These are phyloP conservation scores for Rhinocladiella mackenziei DNA, from an alignment of 2,329 filamentous ascomycete species.

Conservation along the genomic window DNA sequence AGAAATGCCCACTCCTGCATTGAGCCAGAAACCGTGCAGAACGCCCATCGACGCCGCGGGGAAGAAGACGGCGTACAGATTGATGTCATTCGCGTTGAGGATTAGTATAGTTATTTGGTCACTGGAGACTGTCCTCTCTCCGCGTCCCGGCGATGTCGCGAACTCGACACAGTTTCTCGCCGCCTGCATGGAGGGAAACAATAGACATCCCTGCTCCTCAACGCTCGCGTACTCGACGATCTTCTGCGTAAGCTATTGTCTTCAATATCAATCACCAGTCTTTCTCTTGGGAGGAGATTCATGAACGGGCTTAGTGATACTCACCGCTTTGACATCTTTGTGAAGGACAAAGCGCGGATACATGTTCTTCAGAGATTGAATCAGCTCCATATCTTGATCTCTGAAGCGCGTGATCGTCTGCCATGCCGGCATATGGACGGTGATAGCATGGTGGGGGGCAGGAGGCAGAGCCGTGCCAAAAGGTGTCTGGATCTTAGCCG, in stretches of 20 bases:
- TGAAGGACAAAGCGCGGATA: slow-evolving; percentile 22
- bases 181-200: slow-evolving; percentile 11
- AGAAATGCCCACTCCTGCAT: slow-evolving; percentile 20
- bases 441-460: slow-evolving; percentile 21
- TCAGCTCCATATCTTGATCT: slow-evolving; percentile 8
- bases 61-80: slow-evolving; percentile 20
- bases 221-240: slow-evolving; percentile 4
- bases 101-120: slow-evolving; percentile 10
- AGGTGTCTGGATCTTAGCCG: slow-evolving; percentile 13
- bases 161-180: slow-evolving; percentile 10
- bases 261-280: neutral
- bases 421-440: slow-evolving; percentile 18
- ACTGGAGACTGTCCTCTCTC: neutral
- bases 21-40: slow-evolving; percentile 17
- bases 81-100: slow-evolving; percentile 3
- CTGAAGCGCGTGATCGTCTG: slow-evolving; percentile 7
- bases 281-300: too few species aligned
- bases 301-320: too few species aligned
- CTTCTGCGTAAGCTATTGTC: slow-evolving; percentile 12
- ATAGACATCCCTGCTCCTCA: slow-evolving; percentile 8
- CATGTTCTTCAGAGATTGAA: slow-evolving; percentile 11
- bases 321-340: slow-evolving; percentile 16
- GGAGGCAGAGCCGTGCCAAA: slow-evolving; percentile 21
- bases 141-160: slow-evolving; percentile 8
- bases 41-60: neutral